These are phyloP conservation scores for Cryptococcus sp. DNA, from an alignment of 1,284 basidiomycete genomes.

Conservation along the genomic window DNA sequence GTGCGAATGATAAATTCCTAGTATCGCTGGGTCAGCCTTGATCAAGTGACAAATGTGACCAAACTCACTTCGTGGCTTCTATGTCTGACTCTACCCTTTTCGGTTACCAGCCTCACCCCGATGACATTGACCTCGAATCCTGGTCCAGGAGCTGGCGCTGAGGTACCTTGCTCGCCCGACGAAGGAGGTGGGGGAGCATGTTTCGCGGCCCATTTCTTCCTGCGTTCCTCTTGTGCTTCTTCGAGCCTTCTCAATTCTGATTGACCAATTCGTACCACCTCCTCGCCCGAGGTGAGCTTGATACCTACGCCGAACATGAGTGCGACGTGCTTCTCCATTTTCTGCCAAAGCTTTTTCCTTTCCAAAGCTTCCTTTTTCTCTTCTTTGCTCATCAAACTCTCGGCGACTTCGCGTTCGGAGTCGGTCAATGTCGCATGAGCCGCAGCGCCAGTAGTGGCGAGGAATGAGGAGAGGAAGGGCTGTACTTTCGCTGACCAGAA, in stretches of 20 bases:
- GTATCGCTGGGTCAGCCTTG: slow-evolving; percentile 10
- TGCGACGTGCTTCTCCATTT: slow-evolving; percentile 78
- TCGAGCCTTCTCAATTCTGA: slow-evolving; percentile 76
- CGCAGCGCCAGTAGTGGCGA: slow-evolving; percentile 62
- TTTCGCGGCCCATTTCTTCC: slow-evolving; percentile 43
- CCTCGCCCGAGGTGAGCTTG: slow-evolving; percentile 77
- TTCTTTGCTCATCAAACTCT: slow-evolving; percentile 51
- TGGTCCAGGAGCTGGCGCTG: not conserved
- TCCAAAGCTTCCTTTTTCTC: slow-evolving; percentile 62
- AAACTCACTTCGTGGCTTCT: slow-evolving; percentile 75
- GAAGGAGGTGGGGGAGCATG: slow-evolving; percentile 49
- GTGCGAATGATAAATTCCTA: slow-evolving; percentile 96
- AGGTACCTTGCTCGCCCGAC: not conserved
- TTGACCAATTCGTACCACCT: slow-evolving; percentile 83
- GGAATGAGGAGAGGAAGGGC: slow-evolving; percentile 80
- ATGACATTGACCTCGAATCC: slow-evolving; percentile 85
- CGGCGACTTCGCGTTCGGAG: slow-evolving; percentile 36
- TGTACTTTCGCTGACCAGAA: slow-evolving; percentile 93
- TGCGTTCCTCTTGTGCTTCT: slow-evolving; percentile 62
- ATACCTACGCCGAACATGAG: slow-evolving; percentile 78
- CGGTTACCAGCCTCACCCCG: slow-evolving; percentile 73
- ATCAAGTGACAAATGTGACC: not conserved
- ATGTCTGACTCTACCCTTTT: slow-evolving; percentile 79
- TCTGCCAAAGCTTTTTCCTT: slow-evolving; percentile 65
- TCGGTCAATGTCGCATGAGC: slow-evolving; percentile 44